Conservation (phyloP, 345 rosid genomes). For the Viola odorata region DNA sequence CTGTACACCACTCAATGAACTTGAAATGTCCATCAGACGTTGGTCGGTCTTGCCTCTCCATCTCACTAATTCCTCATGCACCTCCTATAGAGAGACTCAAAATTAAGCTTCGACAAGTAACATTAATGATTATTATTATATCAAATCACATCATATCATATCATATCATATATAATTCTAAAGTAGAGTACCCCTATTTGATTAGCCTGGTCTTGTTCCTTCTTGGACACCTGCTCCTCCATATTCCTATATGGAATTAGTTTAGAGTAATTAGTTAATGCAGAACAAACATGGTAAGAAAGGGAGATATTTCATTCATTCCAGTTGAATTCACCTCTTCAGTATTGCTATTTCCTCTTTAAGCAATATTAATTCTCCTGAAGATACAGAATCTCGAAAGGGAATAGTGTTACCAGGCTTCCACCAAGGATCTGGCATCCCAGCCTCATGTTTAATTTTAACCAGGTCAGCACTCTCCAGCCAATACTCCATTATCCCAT, state of each 20-base stretch:
- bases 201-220: conserved; percentile 43
- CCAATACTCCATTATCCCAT: conserved; percentile 88
- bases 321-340: conserved; percentile 29
- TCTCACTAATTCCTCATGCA: conserved; percentile 44
- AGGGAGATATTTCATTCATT: not conserved
- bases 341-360: conserved; percentile 52
- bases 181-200: conserved; percentile 38
- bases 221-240: conserved; percentile 42
- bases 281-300: not conserved
- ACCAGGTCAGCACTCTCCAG: conserved; percentile 75
- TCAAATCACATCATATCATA: not conserved
- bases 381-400: conserved; percentile 34
- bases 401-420: conserved; percentile 29
- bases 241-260: conserved; percentile 39
- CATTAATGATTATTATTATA: not conserved
- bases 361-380: conserved; percentile 41
- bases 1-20: conserved; percentile 67
- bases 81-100: conserved; percentile 32
- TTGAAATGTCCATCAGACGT: conserved; percentile 51
- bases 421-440: conserved; percentile 59
- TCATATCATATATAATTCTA: no score
- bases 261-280: no score
- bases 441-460: conserved; percentile 55
- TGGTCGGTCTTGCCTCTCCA: conserved; percentile 64
- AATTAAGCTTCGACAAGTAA: conserved; percentile 3